These are phyloP conservation scores for Penicillium mononematosum DNA, from an alignment of 495 filamentous ascomycete genomes.

Conservation along the genomic window DNA sequence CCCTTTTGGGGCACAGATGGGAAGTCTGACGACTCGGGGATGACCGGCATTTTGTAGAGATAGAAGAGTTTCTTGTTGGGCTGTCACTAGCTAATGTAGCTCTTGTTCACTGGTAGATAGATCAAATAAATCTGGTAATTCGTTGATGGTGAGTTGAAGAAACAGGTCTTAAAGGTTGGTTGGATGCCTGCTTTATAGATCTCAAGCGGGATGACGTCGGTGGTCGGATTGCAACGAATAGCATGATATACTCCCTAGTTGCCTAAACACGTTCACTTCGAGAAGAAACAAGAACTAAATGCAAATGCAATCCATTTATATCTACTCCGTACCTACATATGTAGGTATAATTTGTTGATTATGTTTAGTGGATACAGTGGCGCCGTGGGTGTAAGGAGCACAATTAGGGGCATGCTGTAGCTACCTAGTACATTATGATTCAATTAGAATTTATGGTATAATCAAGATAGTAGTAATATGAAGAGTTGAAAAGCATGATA, in stretches of 20 bases:
- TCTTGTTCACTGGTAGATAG: neutral
- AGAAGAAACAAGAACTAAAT: neutral
- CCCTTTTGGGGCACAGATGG: slow-evolving; percentile 24
- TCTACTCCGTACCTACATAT: neutral
- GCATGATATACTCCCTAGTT: slow-evolving; percentile 4
- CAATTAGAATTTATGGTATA: too few relatives aligned
- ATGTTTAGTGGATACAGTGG: neutral
- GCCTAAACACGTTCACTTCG: neutral
- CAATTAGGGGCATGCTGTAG: too few relatives aligned
- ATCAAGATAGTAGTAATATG: too few relatives aligned
- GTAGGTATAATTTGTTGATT: neutral
- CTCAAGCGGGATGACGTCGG: slow-evolving; percentile 26
- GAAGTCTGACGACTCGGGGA: slow-evolving; percentile 34
- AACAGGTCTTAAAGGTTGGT: neutral
- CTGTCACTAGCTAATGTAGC: neutral
- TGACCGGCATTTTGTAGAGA: slow-evolving; percentile 33
- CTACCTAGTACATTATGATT: too few relatives aligned
- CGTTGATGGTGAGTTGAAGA: slow-evolving; percentile 1
- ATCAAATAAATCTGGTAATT: neutral
- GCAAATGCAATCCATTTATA: neutral
- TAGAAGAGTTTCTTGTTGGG: neutral
- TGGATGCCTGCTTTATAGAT: slow-evolving; percentile 18
- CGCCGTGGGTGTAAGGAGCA: neutral
- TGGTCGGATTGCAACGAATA: slow-evolving; percentile 10
- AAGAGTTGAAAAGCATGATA: too few relatives aligned